Conservation (phyloP, 768 basidiomycete genomes). For the Termitomyces sp. region DNA sequence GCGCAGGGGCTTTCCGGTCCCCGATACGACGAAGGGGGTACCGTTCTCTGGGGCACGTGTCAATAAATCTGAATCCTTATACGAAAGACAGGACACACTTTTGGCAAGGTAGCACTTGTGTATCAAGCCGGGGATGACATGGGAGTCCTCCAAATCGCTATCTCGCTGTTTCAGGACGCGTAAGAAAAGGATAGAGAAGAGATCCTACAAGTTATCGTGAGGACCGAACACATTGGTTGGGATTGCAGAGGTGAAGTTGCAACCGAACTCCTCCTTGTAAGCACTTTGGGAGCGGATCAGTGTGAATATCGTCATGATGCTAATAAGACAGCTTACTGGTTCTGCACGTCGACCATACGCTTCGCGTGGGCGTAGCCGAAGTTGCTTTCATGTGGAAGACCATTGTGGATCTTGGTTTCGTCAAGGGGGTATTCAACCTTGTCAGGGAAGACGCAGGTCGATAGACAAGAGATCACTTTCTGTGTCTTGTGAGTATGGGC, state of each 20-base stretch:
- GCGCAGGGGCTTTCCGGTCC: slow-evolving; percentile 89
- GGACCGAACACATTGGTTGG: slow-evolving; percentile 98
- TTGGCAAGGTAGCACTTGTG: slow-evolving; percentile 93
- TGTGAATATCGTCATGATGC: neutral
- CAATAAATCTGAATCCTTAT: neutral
- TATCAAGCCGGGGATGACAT: slow-evolving; percentile 92
- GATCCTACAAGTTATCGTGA: slow-evolving; percentile 81
- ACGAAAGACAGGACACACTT: slow-evolving; percentile 39
- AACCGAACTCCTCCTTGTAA: slow-evolving; percentile 93
- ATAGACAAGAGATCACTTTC: slow-evolving; percentile 93
- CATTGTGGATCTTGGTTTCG: slow-evolving; percentile 88
- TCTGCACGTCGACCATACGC: slow-evolving; percentile 92
- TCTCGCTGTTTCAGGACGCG: slow-evolving; percentile 8
- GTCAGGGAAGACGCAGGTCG: slow-evolving; percentile 97
- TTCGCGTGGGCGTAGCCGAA: slow-evolving; percentile 98
- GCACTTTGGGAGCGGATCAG: slow-evolving; percentile 49
- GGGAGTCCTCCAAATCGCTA: slow-evolving; percentile 85
- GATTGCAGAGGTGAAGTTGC: slow-evolving; percentile 94
- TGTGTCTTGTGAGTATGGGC: slow-evolving; percentile 59
- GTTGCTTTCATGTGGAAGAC: slow-evolving; percentile 91
- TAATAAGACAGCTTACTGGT: slow-evolving; percentile 57
- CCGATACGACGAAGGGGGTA: slow-evolving; percentile 84
- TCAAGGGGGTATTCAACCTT: slow-evolving; percentile 91
- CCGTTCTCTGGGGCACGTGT: slow-evolving; percentile 52
- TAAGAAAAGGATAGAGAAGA: neutral